Conservation (phyloP, 2,329 filamentous ascomycete genomes). For the Ampelomyces quisqualis region DNA sequence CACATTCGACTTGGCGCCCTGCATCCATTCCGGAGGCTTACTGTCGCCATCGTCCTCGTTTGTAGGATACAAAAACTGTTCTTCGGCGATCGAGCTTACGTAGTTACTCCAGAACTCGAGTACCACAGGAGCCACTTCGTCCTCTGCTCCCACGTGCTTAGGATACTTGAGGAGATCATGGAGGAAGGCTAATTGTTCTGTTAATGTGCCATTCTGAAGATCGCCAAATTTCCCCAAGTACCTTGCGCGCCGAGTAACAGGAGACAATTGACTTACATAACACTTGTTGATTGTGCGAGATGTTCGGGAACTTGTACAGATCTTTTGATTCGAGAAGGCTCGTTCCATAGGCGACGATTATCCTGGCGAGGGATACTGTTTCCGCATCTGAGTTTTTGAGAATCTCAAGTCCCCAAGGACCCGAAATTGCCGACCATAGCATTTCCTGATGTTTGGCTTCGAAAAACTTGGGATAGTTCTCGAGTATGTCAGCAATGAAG, state of each 20-base stretch:
- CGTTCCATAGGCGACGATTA: conserved; percentile 41
- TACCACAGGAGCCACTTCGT: conserved; percentile 71
- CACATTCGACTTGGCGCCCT: conserved; percentile 59
- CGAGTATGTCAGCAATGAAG: conserved; percentile 39
- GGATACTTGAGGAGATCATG: conserved; percentile 65
- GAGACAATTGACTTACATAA: conserved; percentile 31
- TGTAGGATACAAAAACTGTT: conserved; percentile 40
- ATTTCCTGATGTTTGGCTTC: conserved; percentile 34
- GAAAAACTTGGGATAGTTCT: conserved; percentile 40
- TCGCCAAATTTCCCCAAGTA: too few relatives aligned
- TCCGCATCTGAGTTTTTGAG: conserved; percentile 39
- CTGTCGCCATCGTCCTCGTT: conserved; percentile 4
- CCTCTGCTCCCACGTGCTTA: conserved; percentile 69
- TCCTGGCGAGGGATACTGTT: conserved; percentile 37
- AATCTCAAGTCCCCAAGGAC: conserved; percentile 41
- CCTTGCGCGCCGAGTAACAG: too few relatives aligned
- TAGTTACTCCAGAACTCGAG: conserved; percentile 82
- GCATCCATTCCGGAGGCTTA: conserved; percentile 56
- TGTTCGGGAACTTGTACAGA: conserved; percentile 52
- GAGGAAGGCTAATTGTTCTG: conserved; percentile 56
- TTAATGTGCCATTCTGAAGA: too few relatives aligned
- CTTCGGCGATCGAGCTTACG: conserved; percentile 67
- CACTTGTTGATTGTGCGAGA: conserved; percentile 37
- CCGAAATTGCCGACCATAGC: conserved; percentile 38
- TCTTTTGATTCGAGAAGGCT: conserved; percentile 36